Percentiles rank a stretch among this genome's conserved stretches.
Conservation (phyloP, 73 alveolate genomes). For the Stentor roeselii region DNA sequence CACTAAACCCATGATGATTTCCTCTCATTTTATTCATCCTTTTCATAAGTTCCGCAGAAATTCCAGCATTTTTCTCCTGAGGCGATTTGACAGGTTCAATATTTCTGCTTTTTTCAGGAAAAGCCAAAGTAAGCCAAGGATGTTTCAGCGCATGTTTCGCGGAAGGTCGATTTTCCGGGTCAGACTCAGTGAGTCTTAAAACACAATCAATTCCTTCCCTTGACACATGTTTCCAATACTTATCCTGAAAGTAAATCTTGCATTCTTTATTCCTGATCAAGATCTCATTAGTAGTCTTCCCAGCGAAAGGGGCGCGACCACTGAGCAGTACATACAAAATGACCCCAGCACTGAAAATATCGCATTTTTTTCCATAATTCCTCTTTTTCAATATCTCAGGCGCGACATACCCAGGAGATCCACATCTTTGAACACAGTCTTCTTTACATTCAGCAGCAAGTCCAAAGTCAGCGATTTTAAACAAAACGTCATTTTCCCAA, state of each 20-base stretch:
- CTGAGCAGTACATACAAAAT: conserved; percentile 48
- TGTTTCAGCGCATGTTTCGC: conserved; percentile 42
- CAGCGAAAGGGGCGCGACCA: conserved; percentile 52
- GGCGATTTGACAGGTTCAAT: background rate
- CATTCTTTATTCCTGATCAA: conserved; percentile 43
- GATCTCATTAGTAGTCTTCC: conserved; percentile 37
- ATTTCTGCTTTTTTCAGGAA: too few relatives aligned
- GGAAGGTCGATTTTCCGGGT: conserved; percentile 30
- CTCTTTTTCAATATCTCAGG: conserved; percentile 58
- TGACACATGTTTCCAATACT: conserved; percentile 25
- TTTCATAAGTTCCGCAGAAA: background rate
- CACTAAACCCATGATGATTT: too few relatives aligned
- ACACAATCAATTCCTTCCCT: conserved; percentile 31
- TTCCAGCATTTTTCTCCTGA: background rate
- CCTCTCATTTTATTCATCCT: background rate
- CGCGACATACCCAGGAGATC: conserved; percentile 70
- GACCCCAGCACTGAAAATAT: conserved; percentile 62
- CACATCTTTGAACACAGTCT: conserved; percentile 52
- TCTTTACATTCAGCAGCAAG: conserved; percentile 41
- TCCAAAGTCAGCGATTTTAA: conserved; percentile 59
- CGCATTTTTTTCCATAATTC: conserved; percentile 44
- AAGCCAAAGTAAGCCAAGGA: conserved; percentile 31
- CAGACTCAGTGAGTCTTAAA: conserved; percentile 31
- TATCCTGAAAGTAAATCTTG: conserved; percentile 25
- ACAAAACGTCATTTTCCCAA: conserved; percentile 34